phyloP scores from a whole-genome alignment of 2,329 filamentous ascomycete species.

The Diplocarpon rosae region DNA sequence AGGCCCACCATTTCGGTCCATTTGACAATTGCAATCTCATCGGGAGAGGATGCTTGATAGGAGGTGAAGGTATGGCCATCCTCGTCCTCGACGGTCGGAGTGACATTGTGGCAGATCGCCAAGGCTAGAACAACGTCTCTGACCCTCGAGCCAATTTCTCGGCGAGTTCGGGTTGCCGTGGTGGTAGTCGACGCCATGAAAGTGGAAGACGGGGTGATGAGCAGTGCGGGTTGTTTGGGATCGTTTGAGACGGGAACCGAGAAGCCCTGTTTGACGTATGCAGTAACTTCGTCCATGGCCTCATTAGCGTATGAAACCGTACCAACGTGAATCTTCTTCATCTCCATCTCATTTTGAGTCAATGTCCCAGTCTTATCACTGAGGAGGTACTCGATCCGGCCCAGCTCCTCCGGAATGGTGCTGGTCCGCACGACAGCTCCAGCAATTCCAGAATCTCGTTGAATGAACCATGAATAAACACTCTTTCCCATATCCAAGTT shows the following conservation, averaged over 20 bases:
- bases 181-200: conserved; percentile 46
- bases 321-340: conserved; percentile 97
- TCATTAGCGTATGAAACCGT: conserved; percentile 98
- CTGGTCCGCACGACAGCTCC: conserved; percentile 91
- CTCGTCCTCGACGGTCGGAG: conserved; percentile 68
- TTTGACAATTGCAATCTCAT: conserved; percentile 93
- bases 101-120: conserved; percentile 94
- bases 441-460: conserved; percentile 78
- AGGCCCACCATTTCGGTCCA: conserved; percentile 93
- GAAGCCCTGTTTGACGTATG: conserved; percentile 81
- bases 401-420: conserved; percentile 93
- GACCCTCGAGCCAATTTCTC: conserved; percentile 89
- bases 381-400: conserved; percentile 88
- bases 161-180: conserved; percentile 67
- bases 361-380: conserved; percentile 98
- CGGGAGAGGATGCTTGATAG: conserved; percentile 94
- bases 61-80: conserved; percentile 66
- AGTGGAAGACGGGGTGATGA: conserved; percentile 69
- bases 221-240: conserved; percentile 33
- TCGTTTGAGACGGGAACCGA: conserved; percentile 39
- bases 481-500: conserved; percentile 97
- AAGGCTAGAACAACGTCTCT: conserved; percentile 87
- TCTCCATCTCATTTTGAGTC: conserved; percentile 96
- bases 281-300: conserved; percentile 91
- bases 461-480: conserved; percentile 91